A percentile compares a stretch with the other conserved stretches of the same genome.
These are phyloP conservation scores for Misopates orontium DNA, from an alignment of 257 asterid genomes.

Conservation along the genomic window DNA sequence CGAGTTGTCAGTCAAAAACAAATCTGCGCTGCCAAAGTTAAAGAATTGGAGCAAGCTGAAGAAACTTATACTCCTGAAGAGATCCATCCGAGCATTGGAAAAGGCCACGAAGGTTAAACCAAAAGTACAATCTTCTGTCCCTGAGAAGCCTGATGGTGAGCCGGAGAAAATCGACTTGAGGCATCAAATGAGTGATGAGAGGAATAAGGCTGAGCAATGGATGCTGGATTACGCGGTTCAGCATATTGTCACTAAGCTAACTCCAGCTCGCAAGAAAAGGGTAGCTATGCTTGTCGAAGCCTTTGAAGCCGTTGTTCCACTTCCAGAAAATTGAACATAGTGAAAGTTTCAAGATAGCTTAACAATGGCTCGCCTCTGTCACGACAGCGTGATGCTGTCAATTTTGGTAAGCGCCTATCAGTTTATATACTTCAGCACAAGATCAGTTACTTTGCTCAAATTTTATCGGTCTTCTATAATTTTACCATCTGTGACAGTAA, in stretches of 20 bases:
- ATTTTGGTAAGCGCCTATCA: slow-evolving; percentile 7
- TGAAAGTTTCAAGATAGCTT: not conserved
- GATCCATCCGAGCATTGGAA: slow-evolving; percentile 77
- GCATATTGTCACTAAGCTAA: slow-evolving; percentile 64
- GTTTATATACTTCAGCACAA: too few species aligned
- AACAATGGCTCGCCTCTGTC: not conserved
- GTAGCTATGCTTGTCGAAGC: slow-evolving; percentile 97
- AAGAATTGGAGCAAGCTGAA: slow-evolving; percentile 88
- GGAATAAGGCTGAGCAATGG: slow-evolving; percentile 91
- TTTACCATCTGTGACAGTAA: too few species aligned
- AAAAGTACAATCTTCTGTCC: slow-evolving; percentile 27
- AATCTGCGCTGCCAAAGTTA: slow-evolving; percentile 35
- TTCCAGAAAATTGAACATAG: slow-evolving; percentile 53
- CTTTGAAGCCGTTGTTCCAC: slow-evolving; percentile 94
- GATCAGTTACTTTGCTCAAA: too few species aligned
- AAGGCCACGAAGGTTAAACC: slow-evolving; percentile 48
- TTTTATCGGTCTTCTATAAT: too few species aligned
- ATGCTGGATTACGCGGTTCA: slow-evolving; percentile 94
- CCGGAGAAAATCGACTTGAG: slow-evolving; percentile 60
- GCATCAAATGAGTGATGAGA: slow-evolving; percentile 70
- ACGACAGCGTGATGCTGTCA: slow-evolving; percentile 7
- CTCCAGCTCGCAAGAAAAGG: slow-evolving; percentile 73
- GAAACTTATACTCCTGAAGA: slow-evolving; percentile 61
- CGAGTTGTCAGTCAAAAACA: slow-evolving; percentile 24
- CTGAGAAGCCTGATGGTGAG: slow-evolving; percentile 31